Evolutionary conservation across 768 basidiomycete species (phyloP), one percentile per base, ranked within the genome.

Genomic region (Pisolithus tinctorius): DNA sequence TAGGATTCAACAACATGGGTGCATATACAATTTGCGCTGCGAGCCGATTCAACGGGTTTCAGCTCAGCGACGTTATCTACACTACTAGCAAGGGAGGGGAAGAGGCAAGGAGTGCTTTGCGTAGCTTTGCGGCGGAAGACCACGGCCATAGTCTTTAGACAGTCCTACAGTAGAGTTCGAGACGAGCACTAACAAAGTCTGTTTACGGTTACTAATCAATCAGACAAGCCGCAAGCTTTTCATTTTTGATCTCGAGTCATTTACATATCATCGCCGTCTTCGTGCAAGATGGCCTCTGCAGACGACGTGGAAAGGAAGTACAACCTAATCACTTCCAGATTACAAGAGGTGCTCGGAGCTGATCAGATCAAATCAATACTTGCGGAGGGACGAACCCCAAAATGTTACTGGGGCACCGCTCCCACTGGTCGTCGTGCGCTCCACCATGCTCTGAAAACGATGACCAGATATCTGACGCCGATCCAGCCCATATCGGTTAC

Each of bases 11-110:
- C 51, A 85, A 91, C 65, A 98, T 99, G 96, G 96, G 96, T 29
- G 96, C 96, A 30, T 99, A 99, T 72, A 98, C 96, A n/a, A 73
- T 93, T 53, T 96, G 93, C 63, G 96, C 96, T 0, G 93, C 96
- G 48, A 93, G 89, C 70, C 86, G 85, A 71, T 97, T 97, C 76
- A 95, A 94, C 63, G 92, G 91, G 49, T 94, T 94, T 62, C 80
- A 88, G 62, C 67, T 85, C 44, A 88, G 86, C 71, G 80, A 80
- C 37, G 85, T 93, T 53, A 69, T 84, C 27, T 95, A 93, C 65
- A 92, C 89, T 37, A 73, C 78, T 51, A 86, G 89, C 46, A 80
- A 72, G 25, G 65, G 68, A 0, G 80, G 73, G 8, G 68, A 65
- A 39, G 82, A 81, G 54, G 80, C 82, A n/a, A 69, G 79, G 54